Conservation (phyloP, 805 yeast species). For the Yamadazyma kitorensis region DNA sequence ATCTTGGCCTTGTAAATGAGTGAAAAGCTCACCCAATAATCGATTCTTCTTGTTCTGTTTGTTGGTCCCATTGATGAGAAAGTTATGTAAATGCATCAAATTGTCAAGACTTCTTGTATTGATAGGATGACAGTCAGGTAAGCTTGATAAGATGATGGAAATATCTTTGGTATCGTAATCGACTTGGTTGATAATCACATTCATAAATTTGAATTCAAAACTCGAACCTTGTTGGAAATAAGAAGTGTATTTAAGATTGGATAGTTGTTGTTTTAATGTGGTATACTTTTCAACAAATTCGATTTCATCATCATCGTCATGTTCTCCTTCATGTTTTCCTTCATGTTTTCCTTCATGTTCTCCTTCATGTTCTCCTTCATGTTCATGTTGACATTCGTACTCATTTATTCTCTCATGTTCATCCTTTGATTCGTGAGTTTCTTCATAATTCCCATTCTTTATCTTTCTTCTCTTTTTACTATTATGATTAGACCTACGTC, state of each 20-base stretch:
- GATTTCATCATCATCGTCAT: background rate
- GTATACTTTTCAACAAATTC: constrained; percentile 12
- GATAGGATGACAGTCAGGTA: constrained; percentile 1
- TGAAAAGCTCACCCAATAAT: background rate
- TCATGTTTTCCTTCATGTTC: background rate
- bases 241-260: constrained; percentile 17
- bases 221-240: constrained; percentile 23
- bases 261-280: background rate
- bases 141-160: background rate
- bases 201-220: constrained; percentile 13
- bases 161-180: constrained; percentile 13
- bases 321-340: too few relatives aligned
- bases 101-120: background rate
- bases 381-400: background rate
- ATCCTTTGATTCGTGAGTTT: background rate
- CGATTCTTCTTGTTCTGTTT: background rate
- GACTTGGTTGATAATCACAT: constrained; percentile 20
- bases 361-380: too few relatives aligned
- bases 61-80: background rate
- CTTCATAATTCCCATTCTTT: constrained; percentile 2
- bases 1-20: constrained; percentile 1
- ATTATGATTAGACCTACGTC: too few relatives aligned
- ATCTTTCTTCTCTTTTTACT: background rate
- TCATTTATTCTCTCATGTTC: too few relatives aligned
- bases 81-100: background rate